A percentile compares a stretch with the other conserved stretches of the same genome.
phyloP scores from a whole-genome alignment of 805 yeast species.

The Komagataella phaffii region DNA sequence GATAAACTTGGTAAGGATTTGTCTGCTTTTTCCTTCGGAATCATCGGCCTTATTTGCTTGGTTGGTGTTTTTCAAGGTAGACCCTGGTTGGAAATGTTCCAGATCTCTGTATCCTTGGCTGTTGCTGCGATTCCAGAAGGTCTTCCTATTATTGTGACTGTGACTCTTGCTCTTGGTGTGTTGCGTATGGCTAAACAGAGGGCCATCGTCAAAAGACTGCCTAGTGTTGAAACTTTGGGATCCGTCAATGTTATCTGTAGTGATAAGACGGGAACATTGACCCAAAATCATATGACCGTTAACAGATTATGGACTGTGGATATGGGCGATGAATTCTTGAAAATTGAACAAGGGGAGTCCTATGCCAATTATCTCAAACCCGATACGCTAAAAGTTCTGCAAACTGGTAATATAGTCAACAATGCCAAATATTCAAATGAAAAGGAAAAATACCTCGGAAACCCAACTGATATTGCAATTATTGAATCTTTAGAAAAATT shows the following conservation, averaged over 20 bases:
- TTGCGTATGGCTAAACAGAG: slow-evolving; percentile 89
- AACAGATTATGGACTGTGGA: slow-evolving; percentile 72
- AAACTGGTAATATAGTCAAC: slow-evolving; percentile 63
- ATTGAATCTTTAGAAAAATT: slow-evolving; percentile 62
- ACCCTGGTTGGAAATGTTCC: slow-evolving; percentile 95
- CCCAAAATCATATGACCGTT: slow-evolving; percentile 86
- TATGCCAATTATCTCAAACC: slow-evolving; percentile 32
- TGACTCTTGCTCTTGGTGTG: slow-evolving; percentile 91
- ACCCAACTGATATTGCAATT: slow-evolving; percentile 90
- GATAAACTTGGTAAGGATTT: slow-evolving; percentile 89
- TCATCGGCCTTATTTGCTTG: slow-evolving; percentile 84
- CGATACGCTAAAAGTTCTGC: slow-evolving; percentile 43
- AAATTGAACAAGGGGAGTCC: slow-evolving; percentile 30
- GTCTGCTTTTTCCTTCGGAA: slow-evolving; percentile 69
- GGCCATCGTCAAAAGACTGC: slow-evolving; percentile 89
- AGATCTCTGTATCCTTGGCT: slow-evolving; percentile 91
- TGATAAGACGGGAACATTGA: slow-evolving; percentile 84
- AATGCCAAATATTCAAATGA: slow-evolving; percentile 60
- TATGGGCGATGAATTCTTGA: slow-evolving; percentile 22
- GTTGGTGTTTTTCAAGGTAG: slow-evolving; percentile 89
- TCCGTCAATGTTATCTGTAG: slow-evolving; percentile 89
- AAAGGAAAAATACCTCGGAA: slow-evolving; percentile 65
- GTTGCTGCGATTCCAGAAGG: slow-evolving; percentile 99
- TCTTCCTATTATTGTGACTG: slow-evolving; percentile 94
- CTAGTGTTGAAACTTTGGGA: slow-evolving; percentile 91